Base-by-base conservation (phyloP, 2,329 filamentous ascomycete species). In the Ceratocystis albifundus region DNA sequence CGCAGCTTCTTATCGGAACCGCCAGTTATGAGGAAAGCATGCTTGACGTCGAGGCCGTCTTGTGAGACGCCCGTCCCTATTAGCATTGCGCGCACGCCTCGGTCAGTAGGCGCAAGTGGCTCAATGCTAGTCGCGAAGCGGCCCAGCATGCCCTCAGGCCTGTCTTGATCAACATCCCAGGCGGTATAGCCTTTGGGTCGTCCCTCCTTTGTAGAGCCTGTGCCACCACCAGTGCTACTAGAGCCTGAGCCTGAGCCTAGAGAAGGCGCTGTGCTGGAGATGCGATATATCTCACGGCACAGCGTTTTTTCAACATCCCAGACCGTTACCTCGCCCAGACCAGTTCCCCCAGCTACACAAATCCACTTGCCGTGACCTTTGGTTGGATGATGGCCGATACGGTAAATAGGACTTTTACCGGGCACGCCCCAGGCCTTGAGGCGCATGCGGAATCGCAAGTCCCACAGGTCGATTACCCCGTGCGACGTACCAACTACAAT, bases 271-370 rank as follows among this genome's bases (percentile, higher is more conserved):
- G 53, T 17, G 53, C 53, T 30, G 28, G 53, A 82, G 74, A 74
- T 88, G 76, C 90, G 86, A 74, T 96, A 96, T 0, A 96, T 87
- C 74, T 97, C 92, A 68, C 90, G 84, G 72, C 94, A 99, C 59
- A 88, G 82, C 6, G 86, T 85, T 76, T 93, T 95, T 73, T 97
- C 93, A 17, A 97, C 80, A 72, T 97, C 94, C 94, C 94, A 99
- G 0, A 96, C 88, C 0, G 90, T 95, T 41, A 99, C 84, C 73
- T 99, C 94, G 17, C 90, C 90, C 69, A 89, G 86, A 3, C 86
- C 88, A 6, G 89, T 95, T 7, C 93, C 92, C 17, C 93, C 92
- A 2, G 91, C 88, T 7, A 96, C 88, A 73, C 91, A 95, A 0
- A 97, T 84, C 83, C 90, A 93, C 73, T 87, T 88, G 10, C 89